Conservation (phyloP, 352 stramenopile genomes). For the Phytophthora citrophthora region DNA sequence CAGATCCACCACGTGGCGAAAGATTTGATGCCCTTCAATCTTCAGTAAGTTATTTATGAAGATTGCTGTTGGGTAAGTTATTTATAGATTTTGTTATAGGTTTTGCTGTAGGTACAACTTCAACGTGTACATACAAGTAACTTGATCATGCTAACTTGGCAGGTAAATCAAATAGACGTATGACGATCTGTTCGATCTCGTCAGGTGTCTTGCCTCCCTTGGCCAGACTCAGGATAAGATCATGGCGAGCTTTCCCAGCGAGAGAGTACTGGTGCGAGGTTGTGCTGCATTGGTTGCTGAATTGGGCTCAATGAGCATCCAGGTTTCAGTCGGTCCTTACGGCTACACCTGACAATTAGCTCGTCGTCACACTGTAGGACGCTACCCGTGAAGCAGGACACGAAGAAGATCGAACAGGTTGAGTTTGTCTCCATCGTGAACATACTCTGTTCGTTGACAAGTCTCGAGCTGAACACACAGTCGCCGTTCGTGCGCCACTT, state of each 20-base stretch:
- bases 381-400: constrained; percentile 22
- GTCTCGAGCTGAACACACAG: too few relatives aligned
- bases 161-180: constrained; percentile 19
- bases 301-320: constrained; percentile 17
- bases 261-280: background rate
- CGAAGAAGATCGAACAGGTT: constrained; percentile 16
- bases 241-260: constrained; percentile 6
- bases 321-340: constrained; percentile 15
- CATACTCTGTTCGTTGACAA: constrained; percentile 1
- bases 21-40: constrained; percentile 18
- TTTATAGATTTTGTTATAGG: constrained; percentile 13
- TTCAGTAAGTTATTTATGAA: constrained; percentile 7
- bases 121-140: too few relatives aligned
- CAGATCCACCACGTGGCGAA: constrained; percentile 25
- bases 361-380: constrained; percentile 14
- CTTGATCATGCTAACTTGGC: too few relatives aligned
- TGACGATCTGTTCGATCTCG: constrained; percentile 27
- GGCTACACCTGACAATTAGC: constrained; percentile 9
- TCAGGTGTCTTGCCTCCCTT: constrained; percentile 14
- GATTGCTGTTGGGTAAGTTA: constrained; percentile 2
- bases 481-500: too few relatives aligned
- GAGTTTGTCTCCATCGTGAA: constrained; percentile 26
- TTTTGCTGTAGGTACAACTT: constrained; percentile 9
- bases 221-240: constrained; percentile 24
- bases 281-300: too few relatives aligned